Evolutionary conservation across 805 yeast species (phyloP).

Genomic region (Wilhelminamyces savonicus): DNA sequence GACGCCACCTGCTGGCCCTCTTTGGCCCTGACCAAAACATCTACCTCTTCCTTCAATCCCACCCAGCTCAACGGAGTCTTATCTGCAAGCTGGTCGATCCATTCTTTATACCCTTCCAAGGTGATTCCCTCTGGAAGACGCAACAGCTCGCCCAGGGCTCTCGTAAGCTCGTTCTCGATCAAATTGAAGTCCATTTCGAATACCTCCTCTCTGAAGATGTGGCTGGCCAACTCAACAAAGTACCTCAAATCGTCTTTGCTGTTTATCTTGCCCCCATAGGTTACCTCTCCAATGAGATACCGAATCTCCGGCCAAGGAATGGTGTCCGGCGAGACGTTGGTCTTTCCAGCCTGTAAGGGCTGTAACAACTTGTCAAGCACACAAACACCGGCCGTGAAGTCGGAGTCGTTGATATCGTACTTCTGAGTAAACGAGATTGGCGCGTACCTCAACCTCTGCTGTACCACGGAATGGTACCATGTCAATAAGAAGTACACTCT

Average conservation of each 20-base stretch:
- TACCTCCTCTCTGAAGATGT: constrained; percentile 33
- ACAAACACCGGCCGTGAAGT: constrained; percentile 44
- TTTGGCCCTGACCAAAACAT: too few species aligned
- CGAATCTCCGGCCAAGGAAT: constrained; percentile 53
- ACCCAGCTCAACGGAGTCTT: constrained; percentile 48
- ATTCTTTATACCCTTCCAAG: constrained; percentile 26
- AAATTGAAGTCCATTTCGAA: constrained; percentile 40
- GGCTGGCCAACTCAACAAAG: constrained; percentile 26
- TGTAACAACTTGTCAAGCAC: constrained; percentile 39
- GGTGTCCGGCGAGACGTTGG: constrained; percentile 6
- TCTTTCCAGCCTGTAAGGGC: constrained; percentile 1
- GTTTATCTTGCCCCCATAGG: constrained; percentile 65
- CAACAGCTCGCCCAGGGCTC: constrained; percentile 11
- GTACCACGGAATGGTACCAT: constrained; percentile 67
- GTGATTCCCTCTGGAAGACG: constrained; percentile 44
- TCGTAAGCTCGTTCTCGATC: constrained; percentile 20
- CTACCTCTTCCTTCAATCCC: constrained; percentile 41
- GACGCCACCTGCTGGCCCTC: too few species aligned
- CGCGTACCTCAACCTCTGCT: constrained; percentile 50
- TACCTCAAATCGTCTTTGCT: constrained; percentile 30
- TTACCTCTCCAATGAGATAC: constrained; percentile 44
- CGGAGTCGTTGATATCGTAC: constrained; percentile 74
- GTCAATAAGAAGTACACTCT: constrained; percentile 41
- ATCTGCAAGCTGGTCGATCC: constrained; percentile 54
- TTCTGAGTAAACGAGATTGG: constrained; percentile 57